Evolutionary conservation across 352 stramenopile genomes (phyloP).

Genomic region (Blastocystis sp.): DNA sequence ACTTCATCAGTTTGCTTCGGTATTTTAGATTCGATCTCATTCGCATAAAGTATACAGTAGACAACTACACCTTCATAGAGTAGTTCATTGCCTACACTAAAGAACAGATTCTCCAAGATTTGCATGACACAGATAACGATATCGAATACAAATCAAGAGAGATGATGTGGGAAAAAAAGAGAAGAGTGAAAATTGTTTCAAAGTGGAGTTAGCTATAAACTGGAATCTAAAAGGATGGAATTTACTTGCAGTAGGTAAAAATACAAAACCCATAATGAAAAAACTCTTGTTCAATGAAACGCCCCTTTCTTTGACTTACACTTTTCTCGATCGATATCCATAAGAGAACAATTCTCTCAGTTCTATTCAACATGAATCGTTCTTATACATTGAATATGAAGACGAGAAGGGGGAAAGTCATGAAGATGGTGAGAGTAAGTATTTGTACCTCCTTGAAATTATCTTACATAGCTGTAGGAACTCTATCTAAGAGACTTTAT

Average conservation of each 20-base stretch:
- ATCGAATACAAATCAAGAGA: conserved; percentile 35
- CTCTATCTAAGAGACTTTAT: conserved; percentile 83
- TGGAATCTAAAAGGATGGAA: not conserved
- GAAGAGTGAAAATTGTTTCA: not conserved
- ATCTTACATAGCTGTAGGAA: conserved; percentile 72
- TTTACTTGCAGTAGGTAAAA: not conserved
- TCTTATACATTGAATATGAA: conserved; percentile 74
- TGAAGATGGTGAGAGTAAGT: conserved; percentile 75
- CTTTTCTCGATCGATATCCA: not conserved
- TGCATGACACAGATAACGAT: conserved; percentile 11
- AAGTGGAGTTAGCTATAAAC: not conserved
- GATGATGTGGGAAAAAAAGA: not conserved
- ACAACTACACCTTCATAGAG: not conserved
- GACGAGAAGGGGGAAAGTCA: conserved; percentile 78
- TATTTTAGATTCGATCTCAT: conserved; percentile 39
- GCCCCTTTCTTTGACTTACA: not conserved
- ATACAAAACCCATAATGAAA: not conserved
- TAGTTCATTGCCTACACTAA: not conserved
- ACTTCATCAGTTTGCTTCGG: not conserved
- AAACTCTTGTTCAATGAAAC: not conserved
- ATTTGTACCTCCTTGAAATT: not conserved
- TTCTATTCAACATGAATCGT: conserved; percentile 38
- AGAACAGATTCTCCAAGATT: not conserved
- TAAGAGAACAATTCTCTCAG: not conserved
- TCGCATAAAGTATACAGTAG: conserved; percentile 12